phyloP scores from a whole-genome alignment of 2,329 filamentous ascomycete genomes.

The Ceratocystis diversiconidia region DNA sequence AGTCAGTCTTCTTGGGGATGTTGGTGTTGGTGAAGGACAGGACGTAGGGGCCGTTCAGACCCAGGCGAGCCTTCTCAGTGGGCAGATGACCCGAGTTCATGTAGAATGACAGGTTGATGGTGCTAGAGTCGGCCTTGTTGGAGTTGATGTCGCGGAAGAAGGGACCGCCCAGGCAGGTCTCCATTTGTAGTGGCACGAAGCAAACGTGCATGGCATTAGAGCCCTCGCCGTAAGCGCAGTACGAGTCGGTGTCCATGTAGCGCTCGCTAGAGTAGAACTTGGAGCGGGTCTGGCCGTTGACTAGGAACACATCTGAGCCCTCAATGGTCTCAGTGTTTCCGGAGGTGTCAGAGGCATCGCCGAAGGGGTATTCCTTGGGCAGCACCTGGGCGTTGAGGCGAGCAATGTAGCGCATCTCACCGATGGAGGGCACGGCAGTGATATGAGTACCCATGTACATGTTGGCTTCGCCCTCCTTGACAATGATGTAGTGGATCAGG shows the following conservation, averaged over 20 bases:
- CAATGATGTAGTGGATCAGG: conserved; percentile 51
- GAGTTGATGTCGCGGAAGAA: conserved; percentile 53
- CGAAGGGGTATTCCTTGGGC: conserved; percentile 39
- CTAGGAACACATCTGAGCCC: conserved; percentile 44
- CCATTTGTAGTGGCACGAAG: conserved; percentile 43
- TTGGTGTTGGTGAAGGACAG: conserved; percentile 46
- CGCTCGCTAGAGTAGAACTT: conserved; percentile 57
- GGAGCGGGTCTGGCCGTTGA: conserved; percentile 47
- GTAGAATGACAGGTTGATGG: conserved; percentile 49
- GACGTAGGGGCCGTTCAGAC: conserved; percentile 52
- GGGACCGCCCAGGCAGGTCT: conserved; percentile 50
- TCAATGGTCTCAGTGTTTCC: conserved; percentile 40
- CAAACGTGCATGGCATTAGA: conserved; percentile 40
- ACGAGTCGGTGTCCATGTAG: conserved; percentile 54
- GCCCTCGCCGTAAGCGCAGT: conserved; percentile 42
- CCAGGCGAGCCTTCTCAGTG: conserved; percentile 47
- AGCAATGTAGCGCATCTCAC: conserved; percentile 51
- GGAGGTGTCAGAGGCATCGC: conserved; percentile 40
- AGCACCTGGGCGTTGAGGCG: conserved; percentile 39
- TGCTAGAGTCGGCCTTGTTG: conserved; percentile 43
- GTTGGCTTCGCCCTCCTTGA: conserved; percentile 43
- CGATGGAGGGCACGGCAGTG: conserved; percentile 39
- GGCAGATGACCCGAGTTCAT: conserved; percentile 53
- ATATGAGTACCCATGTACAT: conserved; percentile 51
- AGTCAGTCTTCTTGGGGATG: conserved; percentile 33